phyloP scores from a whole-genome alignment of 2,329 filamentous ascomycete species.

The Aureobasidium musti region DNA sequence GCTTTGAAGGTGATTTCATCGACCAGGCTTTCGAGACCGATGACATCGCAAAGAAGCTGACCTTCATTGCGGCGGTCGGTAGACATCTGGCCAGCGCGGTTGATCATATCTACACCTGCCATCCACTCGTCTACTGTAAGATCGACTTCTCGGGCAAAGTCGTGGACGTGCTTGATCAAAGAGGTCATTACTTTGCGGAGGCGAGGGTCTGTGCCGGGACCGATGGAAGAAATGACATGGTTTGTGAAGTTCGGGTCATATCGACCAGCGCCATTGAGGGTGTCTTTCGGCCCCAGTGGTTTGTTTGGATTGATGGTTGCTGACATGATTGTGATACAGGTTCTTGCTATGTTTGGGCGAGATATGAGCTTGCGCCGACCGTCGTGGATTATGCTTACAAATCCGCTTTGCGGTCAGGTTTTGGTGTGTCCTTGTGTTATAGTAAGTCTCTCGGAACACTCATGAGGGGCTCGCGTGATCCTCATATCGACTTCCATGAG shows the following conservation, averaged over 20 bases:
- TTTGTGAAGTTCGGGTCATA: slow-evolving; percentile 42
- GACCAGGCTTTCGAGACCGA: slow-evolving; percentile 63
- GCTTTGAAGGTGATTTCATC: slow-evolving; percentile 78
- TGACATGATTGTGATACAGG: background rate
- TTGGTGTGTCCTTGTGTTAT: too few species aligned
- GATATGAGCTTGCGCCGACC: background rate
- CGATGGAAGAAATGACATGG: slow-evolving; percentile 43
- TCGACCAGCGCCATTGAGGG: slow-evolving; percentile 21
- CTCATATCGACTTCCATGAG: background rate
- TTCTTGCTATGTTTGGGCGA: background rate
- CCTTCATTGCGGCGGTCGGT: slow-evolving; percentile 64
- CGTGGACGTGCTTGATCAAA: slow-evolving; percentile 59
- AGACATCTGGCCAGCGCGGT: slow-evolving; percentile 65
- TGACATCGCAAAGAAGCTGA: slow-evolving; percentile 60
- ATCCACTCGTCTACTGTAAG: slow-evolving; percentile 62
- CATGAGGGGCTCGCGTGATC: background rate
- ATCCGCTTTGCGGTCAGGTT: background rate
- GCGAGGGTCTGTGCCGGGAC: slow-evolving; percentile 41
- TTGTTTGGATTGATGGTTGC: background rate
- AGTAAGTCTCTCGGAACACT: background rate
- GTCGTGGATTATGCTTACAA: background rate
- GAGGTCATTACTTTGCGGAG: slow-evolving; percentile 48
- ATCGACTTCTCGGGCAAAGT: slow-evolving; percentile 61
- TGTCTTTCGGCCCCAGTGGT: slow-evolving; percentile 21
- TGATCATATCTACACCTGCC: slow-evolving; percentile 59